These are phyloP conservation scores for Plantago ovata DNA, from an alignment of 257 asterid genomes.

Conservation along the genomic window DNA sequence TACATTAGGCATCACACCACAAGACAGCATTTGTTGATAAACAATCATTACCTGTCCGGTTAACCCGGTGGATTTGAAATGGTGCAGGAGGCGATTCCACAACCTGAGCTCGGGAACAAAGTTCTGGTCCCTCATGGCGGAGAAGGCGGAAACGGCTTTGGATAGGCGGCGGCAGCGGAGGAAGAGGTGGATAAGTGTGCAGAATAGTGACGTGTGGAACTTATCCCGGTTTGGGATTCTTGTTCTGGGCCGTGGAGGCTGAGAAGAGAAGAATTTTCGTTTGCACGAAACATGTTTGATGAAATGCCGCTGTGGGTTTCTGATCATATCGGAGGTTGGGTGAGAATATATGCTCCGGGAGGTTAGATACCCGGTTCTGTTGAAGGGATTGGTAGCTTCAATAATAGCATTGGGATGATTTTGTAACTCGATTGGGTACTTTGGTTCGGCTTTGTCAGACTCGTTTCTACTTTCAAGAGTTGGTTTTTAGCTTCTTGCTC, in stretches of 20 bases:
- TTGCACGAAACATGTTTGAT: constrained; percentile 37
- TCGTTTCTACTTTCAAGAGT: no score
- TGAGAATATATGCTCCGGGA: not conserved
- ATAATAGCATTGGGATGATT: no score
- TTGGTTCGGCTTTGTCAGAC: no score
- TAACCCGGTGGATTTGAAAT: constrained; percentile 60
- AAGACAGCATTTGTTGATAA: constrained; percentile 56
- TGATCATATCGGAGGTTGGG: constrained; percentile 17
- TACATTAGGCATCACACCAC: constrained; percentile 49
- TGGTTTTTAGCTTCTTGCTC: no score
- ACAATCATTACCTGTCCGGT: constrained; percentile 62
- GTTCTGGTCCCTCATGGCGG: constrained; percentile 57
- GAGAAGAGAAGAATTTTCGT: constrained; percentile 18
- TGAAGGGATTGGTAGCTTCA: no score
- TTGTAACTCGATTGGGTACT: no score
- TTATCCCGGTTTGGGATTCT: constrained; percentile 23
- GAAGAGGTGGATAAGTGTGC: constrained; percentile 77
- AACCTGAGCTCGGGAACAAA: constrained; percentile 43
- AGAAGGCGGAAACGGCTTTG: constrained; percentile 53
- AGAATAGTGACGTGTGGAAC: constrained; percentile 62
- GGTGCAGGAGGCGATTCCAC: constrained; percentile 67
- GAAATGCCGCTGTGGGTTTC: constrained; percentile 38
- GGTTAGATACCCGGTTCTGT: no score
- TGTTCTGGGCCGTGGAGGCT: not conserved
- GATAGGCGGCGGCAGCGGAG: constrained; percentile 78